phyloP scores from a whole-genome alignment of 2,329 filamentous ascomycete species.

The Neofusicoccum umdonicola region DNA sequence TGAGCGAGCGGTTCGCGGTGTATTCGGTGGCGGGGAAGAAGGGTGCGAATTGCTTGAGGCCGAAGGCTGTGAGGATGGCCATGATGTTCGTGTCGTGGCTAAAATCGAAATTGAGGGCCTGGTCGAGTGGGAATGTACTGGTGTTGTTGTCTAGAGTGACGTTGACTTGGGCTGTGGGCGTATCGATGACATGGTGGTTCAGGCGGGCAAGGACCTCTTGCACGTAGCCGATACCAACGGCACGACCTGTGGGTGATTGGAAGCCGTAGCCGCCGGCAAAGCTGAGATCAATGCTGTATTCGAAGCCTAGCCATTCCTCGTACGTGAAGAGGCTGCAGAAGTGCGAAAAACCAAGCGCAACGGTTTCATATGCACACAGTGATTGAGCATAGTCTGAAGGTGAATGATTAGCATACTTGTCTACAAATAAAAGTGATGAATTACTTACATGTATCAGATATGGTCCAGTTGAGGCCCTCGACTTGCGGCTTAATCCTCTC shows the following conservation, averaged over 20 bases:
- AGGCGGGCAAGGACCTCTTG: conserved; percentile 71
- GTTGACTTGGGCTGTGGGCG: conserved; percentile 52
- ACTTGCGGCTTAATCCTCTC: conserved; percentile 58
- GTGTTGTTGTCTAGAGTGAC: conserved; percentile 67
- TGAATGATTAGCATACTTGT: no score
- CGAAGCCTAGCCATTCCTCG: conserved; percentile 70
- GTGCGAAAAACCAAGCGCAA: conserved; percentile 70
- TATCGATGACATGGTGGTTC: conserved; percentile 57
- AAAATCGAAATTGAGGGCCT: conserved; percentile 74
- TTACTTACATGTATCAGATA: conserved; percentile 31
- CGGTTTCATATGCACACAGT: conserved; percentile 74
- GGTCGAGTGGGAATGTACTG: conserved; percentile 70
- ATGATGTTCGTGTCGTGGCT: conserved; percentile 74
- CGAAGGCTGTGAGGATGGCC: conserved; percentile 68
- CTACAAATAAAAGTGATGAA: conserved; percentile 17
- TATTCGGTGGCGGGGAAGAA: conserved; percentile 54
- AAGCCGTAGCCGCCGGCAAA: conserved; percentile 64
- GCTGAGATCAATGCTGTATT: conserved; percentile 66
- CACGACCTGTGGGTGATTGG: conserved; percentile 64
- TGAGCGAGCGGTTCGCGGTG: conserved; percentile 58
- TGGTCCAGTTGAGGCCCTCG: conserved; percentile 33
- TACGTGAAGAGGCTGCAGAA: conserved; percentile 76
- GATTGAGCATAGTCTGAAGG: conserved; percentile 63
- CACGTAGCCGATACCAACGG: conserved; percentile 66
- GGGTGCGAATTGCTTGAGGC: conserved; percentile 65